Base-by-base conservation (phyloP, 2,329 filamentous ascomycete genomes). In the Cladobotryum protrusum region DNA sequence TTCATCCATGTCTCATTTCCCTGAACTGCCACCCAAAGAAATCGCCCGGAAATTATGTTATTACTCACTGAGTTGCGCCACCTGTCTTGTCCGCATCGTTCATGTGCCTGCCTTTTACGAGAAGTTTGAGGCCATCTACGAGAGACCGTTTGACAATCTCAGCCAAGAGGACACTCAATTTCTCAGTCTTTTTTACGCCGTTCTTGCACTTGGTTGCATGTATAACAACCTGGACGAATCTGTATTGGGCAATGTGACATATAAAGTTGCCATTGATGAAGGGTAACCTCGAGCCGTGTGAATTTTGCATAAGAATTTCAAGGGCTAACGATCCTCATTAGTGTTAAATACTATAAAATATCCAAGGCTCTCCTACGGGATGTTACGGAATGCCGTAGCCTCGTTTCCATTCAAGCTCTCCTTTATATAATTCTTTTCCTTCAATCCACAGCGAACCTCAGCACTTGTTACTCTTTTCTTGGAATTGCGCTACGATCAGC, bases 41-140 rank as follows among this genome's bases (percentile, higher is more conserved):
- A 68, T 74, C 24, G 79, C 80, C 2, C 71, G 68, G 41, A 70
- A 68, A 41, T 65, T 83, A 15, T 81, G 77, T 59, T 73, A 78
- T 52, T 78, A 78, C 56, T 74, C 78, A 0, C 64, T 83, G 13
- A 75, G 75, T 57, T 79, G 75, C 52, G 79, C 77, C 8, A 82
- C 78, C 2, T 79, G 77, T 52, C 67, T 83, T 1, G 67, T 82
- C 18, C 81, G 87, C 35, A 84, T 92, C 49, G 79, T 95, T 5
- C 90, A 96, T 61, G 75, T 87, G 45, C 91, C 91, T 0, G 82
- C 82, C 0, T 96, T 96, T 63, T 89, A 86, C 68, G 77, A 80
- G 52, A 83, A 81, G 59, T 78, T 96, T 54, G 84, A 96, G 57
- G 78, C 78, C 48, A 76, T 96, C 36, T 96, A 95, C 66, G 81